These are phyloP conservation scores for Gastrodia elata DNA, from an alignment of 106 monocot species.

Conservation along the genomic window DNA sequence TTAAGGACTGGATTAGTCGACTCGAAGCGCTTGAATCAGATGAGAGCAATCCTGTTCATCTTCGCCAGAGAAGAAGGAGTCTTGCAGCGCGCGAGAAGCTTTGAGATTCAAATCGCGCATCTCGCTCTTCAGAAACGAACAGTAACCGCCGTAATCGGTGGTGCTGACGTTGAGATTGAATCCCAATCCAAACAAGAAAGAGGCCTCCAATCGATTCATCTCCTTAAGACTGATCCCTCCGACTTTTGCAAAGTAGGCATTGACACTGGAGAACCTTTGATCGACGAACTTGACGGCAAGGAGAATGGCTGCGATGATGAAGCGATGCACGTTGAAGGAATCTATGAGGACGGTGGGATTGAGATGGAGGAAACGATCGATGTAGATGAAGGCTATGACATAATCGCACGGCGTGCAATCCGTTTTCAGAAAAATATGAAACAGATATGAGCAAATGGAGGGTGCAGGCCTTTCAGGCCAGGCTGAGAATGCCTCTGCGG, in stretches of 20 bases:
- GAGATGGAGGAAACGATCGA: conserved; percentile 27
- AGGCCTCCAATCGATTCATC: conserved; percentile 82
- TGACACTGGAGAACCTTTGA: conserved; percentile 77
- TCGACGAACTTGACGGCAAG: conserved; percentile 54
- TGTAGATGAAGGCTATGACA: conserved; percentile 44
- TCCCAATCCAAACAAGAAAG: conserved; percentile 65
- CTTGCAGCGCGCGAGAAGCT: no score
- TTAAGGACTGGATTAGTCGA: no score
- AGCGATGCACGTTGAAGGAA: conserved; percentile 43
- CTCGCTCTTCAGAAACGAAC: conserved; percentile 59
- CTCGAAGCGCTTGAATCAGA: no score
- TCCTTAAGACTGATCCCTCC: conserved; percentile 72
- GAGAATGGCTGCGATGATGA: conserved; percentile 48
- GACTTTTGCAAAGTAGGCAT: conserved; percentile 74
- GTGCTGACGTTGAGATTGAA: conserved; percentile 74
- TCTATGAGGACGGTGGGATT: conserved; percentile 16
- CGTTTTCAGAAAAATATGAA: conserved; percentile 33
- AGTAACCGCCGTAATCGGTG: conserved; percentile 45
- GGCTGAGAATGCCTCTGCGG: conserved; percentile 27
- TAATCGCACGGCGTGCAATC: conserved; percentile 44
- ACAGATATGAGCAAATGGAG: conserved; percentile 26
- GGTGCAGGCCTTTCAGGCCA: conserved; percentile 28
- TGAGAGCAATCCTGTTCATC: no score
- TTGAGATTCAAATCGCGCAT: conserved; percentile 19
- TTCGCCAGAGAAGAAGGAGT: conserved; percentile 11